These are phyloP conservation scores for sorghum (Sorghum bicolor) DNA, from an alignment of 176 grass and related monocot genomes.

Conservation along the genomic window DNA sequence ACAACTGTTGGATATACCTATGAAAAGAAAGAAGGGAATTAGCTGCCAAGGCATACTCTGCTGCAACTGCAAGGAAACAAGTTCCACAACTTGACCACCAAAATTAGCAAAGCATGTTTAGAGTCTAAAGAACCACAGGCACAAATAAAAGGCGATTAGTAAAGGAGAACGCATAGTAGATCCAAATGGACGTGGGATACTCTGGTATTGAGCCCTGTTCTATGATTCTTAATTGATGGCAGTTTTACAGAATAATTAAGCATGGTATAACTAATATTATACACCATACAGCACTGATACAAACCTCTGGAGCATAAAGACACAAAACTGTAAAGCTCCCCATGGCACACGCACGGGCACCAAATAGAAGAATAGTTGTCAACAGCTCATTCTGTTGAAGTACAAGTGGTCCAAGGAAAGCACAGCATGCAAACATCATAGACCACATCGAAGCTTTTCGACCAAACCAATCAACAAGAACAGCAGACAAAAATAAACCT, in stretches of 20 bases:
- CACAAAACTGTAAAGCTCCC: conserved; percentile 60
- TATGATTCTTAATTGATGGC: not conserved
- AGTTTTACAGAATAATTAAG: conserved; percentile 9
- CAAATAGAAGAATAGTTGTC: conserved; percentile 71
- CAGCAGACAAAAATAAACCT: conserved; percentile 62
- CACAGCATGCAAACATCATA: conserved; percentile 56
- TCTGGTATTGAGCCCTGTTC: not conserved
- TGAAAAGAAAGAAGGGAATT: not conserved
- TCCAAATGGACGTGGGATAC: not conserved
- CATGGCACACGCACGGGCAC: conserved; percentile 54
- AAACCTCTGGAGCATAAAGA: conserved; percentile 73
- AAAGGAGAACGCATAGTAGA: not conserved
- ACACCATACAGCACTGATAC: not conserved
- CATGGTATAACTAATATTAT: not conserved
- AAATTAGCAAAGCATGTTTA: not conserved
- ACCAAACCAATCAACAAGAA: conserved; percentile 63
- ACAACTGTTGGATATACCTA: conserved; percentile 72
- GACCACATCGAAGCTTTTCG: conserved; percentile 60
- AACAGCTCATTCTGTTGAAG: conserved; percentile 49
- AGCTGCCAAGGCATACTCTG: not conserved
- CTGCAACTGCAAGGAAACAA: not conserved
- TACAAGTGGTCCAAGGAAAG: conserved; percentile 60
- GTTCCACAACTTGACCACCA: not conserved
- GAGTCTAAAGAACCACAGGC: not conserved
- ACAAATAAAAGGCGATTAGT: not conserved